A percentile compares a stretch with the other conserved stretches of the same genome.
These are phyloP conservation scores for Euphorbia pulcherrima DNA, from an alignment of 345 rosid species.

Conservation along the genomic window DNA sequence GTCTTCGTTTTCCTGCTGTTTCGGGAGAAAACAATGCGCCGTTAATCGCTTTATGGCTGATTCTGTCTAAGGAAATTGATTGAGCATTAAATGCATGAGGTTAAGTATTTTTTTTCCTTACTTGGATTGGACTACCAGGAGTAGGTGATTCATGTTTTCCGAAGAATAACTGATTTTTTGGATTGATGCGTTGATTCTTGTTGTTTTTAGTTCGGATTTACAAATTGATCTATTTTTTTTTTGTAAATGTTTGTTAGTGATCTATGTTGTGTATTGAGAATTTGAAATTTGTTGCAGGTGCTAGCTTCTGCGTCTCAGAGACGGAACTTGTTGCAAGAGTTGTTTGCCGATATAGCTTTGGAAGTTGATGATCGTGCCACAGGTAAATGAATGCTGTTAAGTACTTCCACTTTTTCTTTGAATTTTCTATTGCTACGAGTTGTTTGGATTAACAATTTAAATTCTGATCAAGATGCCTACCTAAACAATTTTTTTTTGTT, in stretches of 20 bases:
- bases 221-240: neutral
- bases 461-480: neutral
- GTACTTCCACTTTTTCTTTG: neutral
- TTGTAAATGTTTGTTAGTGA: neutral
- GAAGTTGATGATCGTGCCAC: conserved; percentile 90
- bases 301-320: conserved; percentile 78
- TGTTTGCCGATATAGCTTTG: conserved; percentile 87
- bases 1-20: conserved; percentile 11
- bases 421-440: neutral
- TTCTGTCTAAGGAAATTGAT: neutral
- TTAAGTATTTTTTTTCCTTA: neutral
- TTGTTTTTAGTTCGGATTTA: neutral
- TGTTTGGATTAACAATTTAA: neutral
- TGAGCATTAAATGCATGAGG: neutral
- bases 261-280: neutral
- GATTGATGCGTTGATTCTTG: neutral
- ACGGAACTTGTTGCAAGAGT: conserved; percentile 72
- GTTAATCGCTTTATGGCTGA: conserved; percentile 7
- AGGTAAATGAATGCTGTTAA: conserved; percentile 39
- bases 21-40: neutral
- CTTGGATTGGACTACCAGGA: neutral
- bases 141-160: neutral
- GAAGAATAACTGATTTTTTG: too few relatives aligned
- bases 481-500: neutral
- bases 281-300: conserved; percentile 47